phyloP scores from a whole-genome alignment of 2,329 filamentous ascomycete genomes.

The Saccharata proteae region DNA sequence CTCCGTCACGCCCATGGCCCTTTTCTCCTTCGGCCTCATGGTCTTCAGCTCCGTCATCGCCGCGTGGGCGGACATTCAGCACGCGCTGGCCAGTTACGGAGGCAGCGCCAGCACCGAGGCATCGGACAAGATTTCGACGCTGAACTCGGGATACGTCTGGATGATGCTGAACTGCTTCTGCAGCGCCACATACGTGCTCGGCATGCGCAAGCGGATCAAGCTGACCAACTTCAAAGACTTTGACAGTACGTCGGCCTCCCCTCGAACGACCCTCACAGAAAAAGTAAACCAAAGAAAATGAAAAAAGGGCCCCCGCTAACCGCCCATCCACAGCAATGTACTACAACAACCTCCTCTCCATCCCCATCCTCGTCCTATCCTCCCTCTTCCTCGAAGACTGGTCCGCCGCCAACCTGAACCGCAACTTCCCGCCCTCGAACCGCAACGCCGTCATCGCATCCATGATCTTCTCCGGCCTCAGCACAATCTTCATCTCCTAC shows the following conservation, averaged over 20 bases:
- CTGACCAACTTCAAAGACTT: constrained; percentile 99
- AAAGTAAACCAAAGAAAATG: no score
- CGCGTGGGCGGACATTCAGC: constrained; percentile 93
- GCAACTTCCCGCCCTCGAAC: constrained; percentile 76
- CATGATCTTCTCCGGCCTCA: constrained; percentile 89
- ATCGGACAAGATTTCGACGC: constrained; percentile 66
- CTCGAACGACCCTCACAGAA: background rate
- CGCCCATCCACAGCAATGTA: constrained; percentile 65
- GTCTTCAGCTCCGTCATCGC: constrained; percentile 88
- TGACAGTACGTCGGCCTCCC: constrained; percentile 65
- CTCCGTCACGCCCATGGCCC: constrained; percentile 71
- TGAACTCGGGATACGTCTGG: constrained; percentile 94
- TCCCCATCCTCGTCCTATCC: constrained; percentile 74
- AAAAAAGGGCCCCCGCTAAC: constrained; percentile 11
- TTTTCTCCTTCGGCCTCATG: constrained; percentile 94
- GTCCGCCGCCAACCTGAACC: constrained; percentile 69
- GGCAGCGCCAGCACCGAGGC: constrained; percentile 43
- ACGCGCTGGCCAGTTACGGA: constrained; percentile 56
- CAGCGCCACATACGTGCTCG: constrained; percentile 76
- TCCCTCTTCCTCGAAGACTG: constrained; percentile 84
- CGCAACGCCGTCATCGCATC: constrained; percentile 71
- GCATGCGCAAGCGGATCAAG: constrained; percentile 98
- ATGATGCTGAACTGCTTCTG: constrained; percentile 96
- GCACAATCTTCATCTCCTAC: constrained; percentile 97
- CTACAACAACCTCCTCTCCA: constrained; percentile 97